Evolutionary conservation across 805 yeast genomes (phyloP).

Genomic region (Nakazawaea laoshanensis): DNA sequence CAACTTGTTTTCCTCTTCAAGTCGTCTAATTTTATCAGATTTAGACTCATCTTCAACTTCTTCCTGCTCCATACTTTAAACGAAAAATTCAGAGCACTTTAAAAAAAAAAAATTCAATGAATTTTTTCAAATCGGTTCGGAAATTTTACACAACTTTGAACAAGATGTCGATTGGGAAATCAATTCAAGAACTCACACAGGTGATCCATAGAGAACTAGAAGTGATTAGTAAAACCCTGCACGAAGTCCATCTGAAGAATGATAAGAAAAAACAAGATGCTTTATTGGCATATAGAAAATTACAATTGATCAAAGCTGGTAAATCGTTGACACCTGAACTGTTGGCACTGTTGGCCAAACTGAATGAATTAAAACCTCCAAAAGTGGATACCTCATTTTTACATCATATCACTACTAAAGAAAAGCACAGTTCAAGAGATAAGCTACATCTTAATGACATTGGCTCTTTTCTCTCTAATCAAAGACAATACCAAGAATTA

Average conservation of each 20-base stretch:
- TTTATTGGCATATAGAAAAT: constrained; percentile 36
- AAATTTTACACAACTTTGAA: too few species aligned
- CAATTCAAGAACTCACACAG: neutral
- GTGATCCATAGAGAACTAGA: constrained; percentile 30
- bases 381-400: constrained; percentile 17
- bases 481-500: constrained; percentile 68
- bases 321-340: constrained; percentile 21
- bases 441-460: constrained; percentile 47
- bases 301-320: constrained; percentile 33
- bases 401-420: constrained; percentile 18
- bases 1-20: too few species aligned
- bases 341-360: constrained; percentile 25
- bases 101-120: too few species aligned
- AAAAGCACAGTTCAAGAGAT: constrained; percentile 15
- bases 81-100: too few species aligned
- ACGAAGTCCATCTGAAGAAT: constrained; percentile 28
- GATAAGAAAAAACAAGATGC: constrained; percentile 36
- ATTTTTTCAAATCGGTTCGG: too few species aligned
- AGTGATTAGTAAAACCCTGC: constrained; percentile 25
- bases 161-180: constrained; percentile 1
- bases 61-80: too few species aligned
- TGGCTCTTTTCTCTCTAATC: constrained; percentile 55
- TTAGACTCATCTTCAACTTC: too few species aligned
- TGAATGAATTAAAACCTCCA: constrained; percentile 21
- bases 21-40: too few species aligned